Conservation (phyloP, 2,329 filamentous ascomycete species). For the Talaromyces sp. region DNA sequence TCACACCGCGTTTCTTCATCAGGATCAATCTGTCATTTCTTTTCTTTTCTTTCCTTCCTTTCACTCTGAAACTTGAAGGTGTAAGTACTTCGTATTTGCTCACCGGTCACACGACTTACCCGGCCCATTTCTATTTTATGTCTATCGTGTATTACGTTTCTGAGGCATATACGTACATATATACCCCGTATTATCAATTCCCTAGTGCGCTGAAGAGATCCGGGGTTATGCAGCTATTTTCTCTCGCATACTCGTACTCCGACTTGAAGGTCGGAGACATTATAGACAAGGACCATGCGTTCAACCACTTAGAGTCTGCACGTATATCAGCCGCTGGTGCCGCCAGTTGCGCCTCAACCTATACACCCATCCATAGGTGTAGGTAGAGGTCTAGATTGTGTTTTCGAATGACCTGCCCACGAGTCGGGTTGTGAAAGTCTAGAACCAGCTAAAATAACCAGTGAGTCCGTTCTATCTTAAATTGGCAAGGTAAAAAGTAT, state of each 20-base stretch:
- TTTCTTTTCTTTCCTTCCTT: background rate
- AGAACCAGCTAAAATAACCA: background rate
- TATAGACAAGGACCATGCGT: background rate
- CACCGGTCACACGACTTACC: background rate
- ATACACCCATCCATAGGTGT: no score
- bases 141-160: background rate
- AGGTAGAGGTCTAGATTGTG: no score
- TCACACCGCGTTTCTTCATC: conserved; percentile 12
- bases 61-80: background rate
- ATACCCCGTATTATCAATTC: background rate
- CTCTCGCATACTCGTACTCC: background rate
- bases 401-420: no score
- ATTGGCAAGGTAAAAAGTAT: no score
- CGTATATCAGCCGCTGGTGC: background rate
- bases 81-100: background rate
- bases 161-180: background rate
- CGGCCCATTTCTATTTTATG: background rate
- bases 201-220: background rate
- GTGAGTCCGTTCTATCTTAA: no score
- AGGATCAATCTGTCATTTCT: background rate
- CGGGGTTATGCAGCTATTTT: background rate
- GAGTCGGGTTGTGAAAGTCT: background rate
- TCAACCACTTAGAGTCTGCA: background rate
- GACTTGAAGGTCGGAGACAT: no score
- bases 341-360: background rate